Percentiles rank a stretch among this genome's conserved stretches.
Conservation (phyloP, 2,329 filamentous ascomycete species). For the Botrytis cinerea region DNA sequence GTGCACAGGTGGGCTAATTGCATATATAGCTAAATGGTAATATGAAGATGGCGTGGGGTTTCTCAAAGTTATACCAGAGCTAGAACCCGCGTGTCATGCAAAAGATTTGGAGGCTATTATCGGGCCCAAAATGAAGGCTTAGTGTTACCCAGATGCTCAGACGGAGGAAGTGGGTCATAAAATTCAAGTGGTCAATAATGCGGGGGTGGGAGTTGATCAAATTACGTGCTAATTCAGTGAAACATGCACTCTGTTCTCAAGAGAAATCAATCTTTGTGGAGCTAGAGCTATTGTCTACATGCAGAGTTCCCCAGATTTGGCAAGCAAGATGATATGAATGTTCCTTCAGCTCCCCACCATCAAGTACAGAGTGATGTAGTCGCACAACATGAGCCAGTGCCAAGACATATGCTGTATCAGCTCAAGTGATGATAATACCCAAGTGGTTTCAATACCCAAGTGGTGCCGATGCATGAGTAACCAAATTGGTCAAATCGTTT, state of each 20-base stretch:
- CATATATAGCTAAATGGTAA: slow-evolving; percentile 8
- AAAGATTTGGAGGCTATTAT: background rate
- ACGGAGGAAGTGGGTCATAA: background rate
- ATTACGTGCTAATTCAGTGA: background rate
- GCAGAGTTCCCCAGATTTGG: background rate
- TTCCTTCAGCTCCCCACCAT: background rate
- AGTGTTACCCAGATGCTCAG: background rate
- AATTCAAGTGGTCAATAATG: background rate
- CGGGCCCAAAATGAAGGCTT: too few relatives aligned
- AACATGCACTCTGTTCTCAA: background rate
- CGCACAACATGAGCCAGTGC: background rate
- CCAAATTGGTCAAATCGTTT: background rate
- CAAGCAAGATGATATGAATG: background rate
- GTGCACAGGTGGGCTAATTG: background rate
- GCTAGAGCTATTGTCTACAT: background rate
- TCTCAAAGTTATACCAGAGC: background rate
- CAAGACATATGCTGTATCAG: background rate
- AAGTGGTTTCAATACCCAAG: background rate
- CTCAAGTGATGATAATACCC: background rate
- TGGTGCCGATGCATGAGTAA: background rate
- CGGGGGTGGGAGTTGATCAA: background rate
- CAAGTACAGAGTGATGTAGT: background rate
- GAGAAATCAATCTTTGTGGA: background rate
- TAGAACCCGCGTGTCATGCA: background rate
- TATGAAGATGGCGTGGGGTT: background rate